Evolutionary conservation across 1,284 basidiomycete species (phyloP).

Genomic region (Polyporus tsugae): DNA sequence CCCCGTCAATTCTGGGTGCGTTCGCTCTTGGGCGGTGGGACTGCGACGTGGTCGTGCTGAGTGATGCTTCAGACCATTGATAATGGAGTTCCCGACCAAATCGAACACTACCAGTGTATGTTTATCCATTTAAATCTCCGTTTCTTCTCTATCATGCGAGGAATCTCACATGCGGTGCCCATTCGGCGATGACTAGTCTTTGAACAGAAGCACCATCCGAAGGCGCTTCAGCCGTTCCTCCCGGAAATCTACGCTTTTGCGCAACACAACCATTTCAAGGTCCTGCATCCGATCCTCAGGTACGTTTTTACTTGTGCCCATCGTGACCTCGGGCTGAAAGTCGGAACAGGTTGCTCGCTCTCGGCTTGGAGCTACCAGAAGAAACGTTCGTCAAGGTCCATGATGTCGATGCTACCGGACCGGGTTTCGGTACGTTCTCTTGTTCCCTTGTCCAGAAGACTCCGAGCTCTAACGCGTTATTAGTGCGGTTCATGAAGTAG

Average conservation of each 20-base stretch:
- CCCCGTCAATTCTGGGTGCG: conserved; percentile 54
- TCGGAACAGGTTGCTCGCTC: conserved; percentile 51
- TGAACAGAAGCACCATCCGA: conserved; percentile 41
- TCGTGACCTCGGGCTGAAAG: neutral
- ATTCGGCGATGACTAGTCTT: conserved; percentile 9
- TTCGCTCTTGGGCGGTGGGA: conserved; percentile 28
- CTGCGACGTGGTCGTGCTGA: too few relatives aligned
- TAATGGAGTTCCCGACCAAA: conserved; percentile 53
- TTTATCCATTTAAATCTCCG: neutral
- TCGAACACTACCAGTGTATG: conserved; percentile 47
- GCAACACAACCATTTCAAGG: conserved; percentile 40
- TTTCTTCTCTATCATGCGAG: neutral
- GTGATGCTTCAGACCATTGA: conserved; percentile 37
- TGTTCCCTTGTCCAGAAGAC: neutral
- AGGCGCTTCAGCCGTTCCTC: conserved; percentile 45
- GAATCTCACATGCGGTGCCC: neutral
- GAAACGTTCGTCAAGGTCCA: conserved; percentile 45
- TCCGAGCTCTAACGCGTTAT: neutral
- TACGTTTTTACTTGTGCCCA: conserved; percentile 12
- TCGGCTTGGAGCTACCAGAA: conserved; percentile 46
- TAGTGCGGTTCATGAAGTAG: conserved; percentile 48
- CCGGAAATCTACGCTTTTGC: conserved; percentile 50
- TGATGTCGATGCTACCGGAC: conserved; percentile 29
- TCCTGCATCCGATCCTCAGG: conserved; percentile 41
- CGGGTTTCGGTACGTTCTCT: conserved; percentile 35